phyloP scores from a whole-genome alignment of 352 stramenopile species.

The Ochromonadaceae sp. region DNA sequence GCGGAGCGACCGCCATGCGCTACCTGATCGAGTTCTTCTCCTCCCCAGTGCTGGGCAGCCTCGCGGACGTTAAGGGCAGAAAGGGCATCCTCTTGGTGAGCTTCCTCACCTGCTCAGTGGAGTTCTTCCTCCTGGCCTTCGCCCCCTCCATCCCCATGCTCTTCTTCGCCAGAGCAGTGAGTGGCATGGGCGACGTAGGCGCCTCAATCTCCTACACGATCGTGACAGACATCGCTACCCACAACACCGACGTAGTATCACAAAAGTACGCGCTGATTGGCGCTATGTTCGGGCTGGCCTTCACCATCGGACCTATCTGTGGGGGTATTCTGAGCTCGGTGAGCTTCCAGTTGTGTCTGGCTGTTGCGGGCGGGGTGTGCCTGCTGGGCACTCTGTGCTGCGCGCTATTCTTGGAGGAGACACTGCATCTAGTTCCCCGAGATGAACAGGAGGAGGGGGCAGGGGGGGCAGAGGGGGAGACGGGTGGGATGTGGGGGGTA shows the following conservation, averaged over 20 bases:
- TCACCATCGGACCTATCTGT: background rate
- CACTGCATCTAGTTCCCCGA: too few species aligned
- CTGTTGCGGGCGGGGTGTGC: background rate
- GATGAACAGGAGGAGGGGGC: too few species aligned
- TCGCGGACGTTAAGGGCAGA: slow-evolving; percentile 8
- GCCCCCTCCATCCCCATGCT: slow-evolving; percentile 14
- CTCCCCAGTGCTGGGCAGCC: background rate
- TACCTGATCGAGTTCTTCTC: slow-evolving; percentile 16
- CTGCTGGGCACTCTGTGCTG: background rate
- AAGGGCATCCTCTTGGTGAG: background rate
- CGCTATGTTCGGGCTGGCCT: background rate
- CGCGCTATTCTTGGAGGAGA: background rate
- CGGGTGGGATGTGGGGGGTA: background rate
- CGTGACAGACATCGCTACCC: slow-evolving; percentile 4
- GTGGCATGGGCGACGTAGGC: background rate
- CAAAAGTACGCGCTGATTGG: background rate
- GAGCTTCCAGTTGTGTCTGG: background rate
- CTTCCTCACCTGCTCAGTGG: background rate
- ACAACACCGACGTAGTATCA: background rate
- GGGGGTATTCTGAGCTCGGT: background rate
- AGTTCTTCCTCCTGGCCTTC: slow-evolving; percentile 11
- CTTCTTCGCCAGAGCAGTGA: background rate
- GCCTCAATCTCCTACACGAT: background rate
- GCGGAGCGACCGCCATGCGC: background rate
- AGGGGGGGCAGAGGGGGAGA: background rate